Evolutionary conservation across 495 filamentous ascomycete genomes (phyloP).

Genomic region (Clavariopsis aquatica): DNA sequence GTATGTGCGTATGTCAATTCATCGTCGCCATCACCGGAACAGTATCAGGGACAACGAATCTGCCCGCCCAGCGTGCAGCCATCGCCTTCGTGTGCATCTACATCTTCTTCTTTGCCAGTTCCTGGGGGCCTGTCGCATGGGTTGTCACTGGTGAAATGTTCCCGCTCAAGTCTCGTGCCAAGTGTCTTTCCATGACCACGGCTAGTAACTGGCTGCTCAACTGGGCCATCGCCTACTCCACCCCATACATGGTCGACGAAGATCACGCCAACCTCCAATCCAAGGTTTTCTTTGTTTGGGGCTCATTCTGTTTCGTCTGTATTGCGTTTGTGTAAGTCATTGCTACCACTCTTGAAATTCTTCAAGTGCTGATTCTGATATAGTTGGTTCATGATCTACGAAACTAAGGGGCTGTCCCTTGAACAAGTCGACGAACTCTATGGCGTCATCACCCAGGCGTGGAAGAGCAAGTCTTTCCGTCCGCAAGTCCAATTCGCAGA

Average conservation of each 20-base stretch:
- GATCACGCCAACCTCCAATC: slow-evolving; percentile 45
- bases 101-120: slow-evolving; percentile 79
- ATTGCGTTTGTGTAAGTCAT: slow-evolving; percentile 43
- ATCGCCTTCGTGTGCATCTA: slow-evolving; percentile 81
- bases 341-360: neutral
- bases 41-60: slow-evolving; percentile 49
- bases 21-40: slow-evolving; percentile 63
- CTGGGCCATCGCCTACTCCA: slow-evolving; percentile 48
- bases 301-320: slow-evolving; percentile 43
- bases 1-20: slow-evolving; percentile 67
- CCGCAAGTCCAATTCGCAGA: slow-evolving; percentile 39
- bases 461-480: slow-evolving; percentile 41
- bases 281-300: slow-evolving; percentile 50
- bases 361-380: neutral
- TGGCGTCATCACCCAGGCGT: slow-evolving; percentile 42
- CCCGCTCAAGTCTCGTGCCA: slow-evolving; percentile 48
- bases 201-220: slow-evolving; percentile 50
- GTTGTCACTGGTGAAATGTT: slow-evolving; percentile 48
- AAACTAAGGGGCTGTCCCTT: slow-evolving; percentile 46
- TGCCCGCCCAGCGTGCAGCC: slow-evolving; percentile 51
- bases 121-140: slow-evolving; percentile 67
- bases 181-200: slow-evolving; percentile 46
- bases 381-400: slow-evolving; percentile 45
- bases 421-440: slow-evolving; percentile 50
- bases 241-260: slow-evolving; percentile 47